Conservation (phyloP, 2,329 filamentous ascomycete species). For the Lecanicillium sp. region DNA sequence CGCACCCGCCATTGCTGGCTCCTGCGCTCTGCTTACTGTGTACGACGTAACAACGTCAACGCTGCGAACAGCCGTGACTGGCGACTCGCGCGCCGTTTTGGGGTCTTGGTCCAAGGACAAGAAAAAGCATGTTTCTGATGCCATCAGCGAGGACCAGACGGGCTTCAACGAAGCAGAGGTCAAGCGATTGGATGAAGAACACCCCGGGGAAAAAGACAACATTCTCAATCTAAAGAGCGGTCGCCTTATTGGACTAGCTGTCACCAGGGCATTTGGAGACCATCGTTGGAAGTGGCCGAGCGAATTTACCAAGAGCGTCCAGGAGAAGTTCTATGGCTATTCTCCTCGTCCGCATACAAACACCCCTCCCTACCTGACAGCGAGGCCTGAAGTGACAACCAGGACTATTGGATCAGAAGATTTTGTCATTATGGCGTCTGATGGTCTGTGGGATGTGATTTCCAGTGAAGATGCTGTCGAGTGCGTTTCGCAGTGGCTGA, state of each 20-base stretch:
- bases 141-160: conserved; percentile 58
- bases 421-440: conserved; percentile 59
- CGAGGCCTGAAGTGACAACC: conserved; percentile 55
- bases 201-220: conserved; percentile 53
- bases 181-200: conserved; percentile 42
- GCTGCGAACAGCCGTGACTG: conserved; percentile 56
- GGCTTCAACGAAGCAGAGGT: conserved; percentile 53
- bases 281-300: conserved; percentile 58
- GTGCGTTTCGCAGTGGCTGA: conserved; percentile 47
- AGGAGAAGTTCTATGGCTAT: conserved; percentile 41
- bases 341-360: conserved; percentile 31
- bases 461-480: conserved; percentile 48
- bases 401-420: conserved; percentile 37
- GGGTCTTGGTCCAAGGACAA: conserved; percentile 36
- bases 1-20: conserved; percentile 37
- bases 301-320: conserved; percentile 24
- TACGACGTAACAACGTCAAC: conserved; percentile 46
- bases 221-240: conserved; percentile 40
- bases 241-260: conserved; percentile 50
- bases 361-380: conserved; percentile 60
- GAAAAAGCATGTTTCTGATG: conserved; percentile 38
- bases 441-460: conserved; percentile 59
- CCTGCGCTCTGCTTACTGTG: conserved; percentile 54
- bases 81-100: conserved; percentile 59
- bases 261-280: conserved; percentile 62